These are phyloP conservation scores for Boletus coccyginus DNA, from an alignment of 768 basidiomycete species.

Conservation along the genomic window DNA sequence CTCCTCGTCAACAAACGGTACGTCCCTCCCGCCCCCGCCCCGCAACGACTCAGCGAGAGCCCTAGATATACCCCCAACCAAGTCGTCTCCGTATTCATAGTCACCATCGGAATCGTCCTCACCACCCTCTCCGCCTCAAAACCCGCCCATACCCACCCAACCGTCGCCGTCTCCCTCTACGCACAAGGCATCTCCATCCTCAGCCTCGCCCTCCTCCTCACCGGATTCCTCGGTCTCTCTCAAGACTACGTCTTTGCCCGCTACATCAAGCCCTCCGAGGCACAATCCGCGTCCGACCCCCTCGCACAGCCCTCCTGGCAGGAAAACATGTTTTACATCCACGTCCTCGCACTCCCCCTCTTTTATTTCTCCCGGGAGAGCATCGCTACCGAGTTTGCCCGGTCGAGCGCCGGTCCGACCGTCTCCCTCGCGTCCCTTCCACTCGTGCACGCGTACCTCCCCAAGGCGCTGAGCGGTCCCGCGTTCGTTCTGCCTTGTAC, in stretches of 20 bases:
- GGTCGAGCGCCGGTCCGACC: slow-evolving; percentile 10
- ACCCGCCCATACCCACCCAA: slow-evolving; percentile 11
- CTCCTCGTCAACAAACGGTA: slow-evolving; percentile 61
- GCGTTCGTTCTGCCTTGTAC: slow-evolving; percentile 49
- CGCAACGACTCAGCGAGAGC: slow-evolving; percentile 2
- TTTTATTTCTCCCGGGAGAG: slow-evolving; percentile 60
- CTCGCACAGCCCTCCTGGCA: slow-evolving; percentile 58
- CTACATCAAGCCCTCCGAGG: slow-evolving; percentile 37
- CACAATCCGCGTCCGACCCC: slow-evolving; percentile 15
- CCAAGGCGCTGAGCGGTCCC: too few species aligned
- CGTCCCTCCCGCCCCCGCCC: slow-evolving; percentile 22
- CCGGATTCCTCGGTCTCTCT: slow-evolving; percentile 76
- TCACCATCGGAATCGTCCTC: slow-evolving; percentile 74
- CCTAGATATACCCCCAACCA: slow-evolving; percentile 63
- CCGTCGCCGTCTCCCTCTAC: slow-evolving; percentile 39
- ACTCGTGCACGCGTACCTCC: neutral
- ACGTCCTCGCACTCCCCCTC: slow-evolving; percentile 76
- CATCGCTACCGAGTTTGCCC: slow-evolving; percentile 34
- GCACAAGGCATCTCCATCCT: slow-evolving; percentile 72
- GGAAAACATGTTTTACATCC: slow-evolving; percentile 91
- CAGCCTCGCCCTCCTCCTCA: slow-evolving; percentile 71
- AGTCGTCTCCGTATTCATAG: slow-evolving; percentile 71
- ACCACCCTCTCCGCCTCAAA: slow-evolving; percentile 78
- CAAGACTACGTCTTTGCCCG: slow-evolving; percentile 75
- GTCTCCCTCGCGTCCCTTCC: slow-evolving; percentile 12